Base-by-base conservation (phyloP, 495 filamentous ascomycete genomes). In the Daldinia grandis region DNA sequence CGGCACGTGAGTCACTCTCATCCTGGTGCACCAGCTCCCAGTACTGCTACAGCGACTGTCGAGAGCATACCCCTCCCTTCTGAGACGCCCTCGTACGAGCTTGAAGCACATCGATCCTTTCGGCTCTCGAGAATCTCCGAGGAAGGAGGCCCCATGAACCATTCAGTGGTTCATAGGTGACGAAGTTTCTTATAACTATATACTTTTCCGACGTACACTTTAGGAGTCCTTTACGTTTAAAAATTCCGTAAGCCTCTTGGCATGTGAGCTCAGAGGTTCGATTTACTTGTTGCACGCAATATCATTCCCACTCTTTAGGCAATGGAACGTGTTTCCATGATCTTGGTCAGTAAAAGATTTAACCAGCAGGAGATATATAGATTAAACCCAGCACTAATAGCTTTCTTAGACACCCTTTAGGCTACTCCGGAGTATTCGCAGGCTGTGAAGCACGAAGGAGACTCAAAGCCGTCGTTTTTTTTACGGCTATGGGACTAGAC, bases 91-190 rank as follows among this genome's bases (percentile, higher is more conserved):
- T 54, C 62, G 21, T 66, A 53, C 63, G 68, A 71, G 10, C 68
- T 71, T 17, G 28, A 71, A 10, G 24, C 58, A 17, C 53, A 66
- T 31, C 68, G 44, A 27, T 62, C 63, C 31, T 66, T 55, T 15
- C 53, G 68, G 40, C 58, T 71, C 9, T 62, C 68, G 25, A 51
- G 62, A 44, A 71, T 71, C 10, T 71, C 68, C 37, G 68, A 71
- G 44, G 68, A 71, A 42, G 63, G 58, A 30, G 53, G 62, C 4
- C 57, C 31, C 15, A 38, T 66, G 17, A 40, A 57, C 21, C 62
- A 57, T 31, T 31, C 42, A n/a, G 9, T 14, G 17, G 28, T 31
- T 30, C 44, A 63, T 54, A 25, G 21, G 37, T 69, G 35, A 59
- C 51, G 9, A 47, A 10, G 19, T 47, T 24, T 47, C 42, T 35